Evolutionary conservation across 306 rosid genomes (phyloP).

Genomic region (Cucurbita ficifolia): DNA sequence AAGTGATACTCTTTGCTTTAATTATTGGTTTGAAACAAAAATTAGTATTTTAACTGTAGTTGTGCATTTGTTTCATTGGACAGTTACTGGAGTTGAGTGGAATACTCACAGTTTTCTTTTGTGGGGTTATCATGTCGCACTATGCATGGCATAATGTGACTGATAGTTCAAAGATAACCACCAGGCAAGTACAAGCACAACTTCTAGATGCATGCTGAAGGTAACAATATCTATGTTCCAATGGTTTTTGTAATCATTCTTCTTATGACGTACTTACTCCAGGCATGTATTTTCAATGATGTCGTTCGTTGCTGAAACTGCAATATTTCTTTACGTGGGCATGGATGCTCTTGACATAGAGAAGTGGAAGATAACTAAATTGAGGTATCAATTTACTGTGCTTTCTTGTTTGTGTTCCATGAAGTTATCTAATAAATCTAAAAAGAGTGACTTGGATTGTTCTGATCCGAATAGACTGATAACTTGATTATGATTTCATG

Average conservation of each 20-base stretch:
- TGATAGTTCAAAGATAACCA: conserved; percentile 59
- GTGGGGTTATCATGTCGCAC: conserved; percentile 84
- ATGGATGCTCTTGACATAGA: conserved; percentile 88
- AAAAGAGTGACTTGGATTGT: background rate
- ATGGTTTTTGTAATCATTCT: conserved; percentile 3
- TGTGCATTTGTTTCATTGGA: background rate
- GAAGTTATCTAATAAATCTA: background rate
- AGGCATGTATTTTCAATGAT: conserved; percentile 77
- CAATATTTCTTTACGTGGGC: conserved; percentile 86
- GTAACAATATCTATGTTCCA: background rate
- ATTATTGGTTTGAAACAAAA: background rate
- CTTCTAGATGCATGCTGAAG: background rate
- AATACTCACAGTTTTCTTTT: conserved; percentile 90
- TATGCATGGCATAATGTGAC: conserved; percentile 78
- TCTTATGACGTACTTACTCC: conserved; percentile 10
- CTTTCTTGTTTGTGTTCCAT: background rate
- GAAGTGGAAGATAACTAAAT: conserved; percentile 66
- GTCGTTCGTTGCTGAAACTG: conserved; percentile 80
- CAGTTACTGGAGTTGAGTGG: conserved; percentile 77
- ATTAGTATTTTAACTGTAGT: background rate
- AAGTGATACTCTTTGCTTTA: background rate
- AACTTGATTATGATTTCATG: background rate
- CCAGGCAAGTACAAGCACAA: conserved; percentile 33
- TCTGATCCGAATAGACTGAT: background rate
- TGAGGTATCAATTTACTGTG: conserved; percentile 33